Conservation (phyloP, 108 stramenopile species). For the Cyclostephanos invisitatus region DNA sequence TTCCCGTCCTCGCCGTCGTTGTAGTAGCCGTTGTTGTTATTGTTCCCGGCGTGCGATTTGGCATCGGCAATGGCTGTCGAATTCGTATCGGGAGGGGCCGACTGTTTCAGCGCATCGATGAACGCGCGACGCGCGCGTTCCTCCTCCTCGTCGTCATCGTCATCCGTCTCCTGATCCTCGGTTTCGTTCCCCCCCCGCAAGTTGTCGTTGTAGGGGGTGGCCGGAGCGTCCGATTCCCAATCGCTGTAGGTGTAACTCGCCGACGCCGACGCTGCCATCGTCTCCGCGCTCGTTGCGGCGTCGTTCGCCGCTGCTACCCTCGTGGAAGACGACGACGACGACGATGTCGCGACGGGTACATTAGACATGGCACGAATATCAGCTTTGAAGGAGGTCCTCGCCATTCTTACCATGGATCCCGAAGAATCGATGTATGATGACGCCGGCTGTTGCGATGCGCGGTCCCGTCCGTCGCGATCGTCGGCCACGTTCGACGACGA, state of each 20-base stretch:
- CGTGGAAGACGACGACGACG: constrained; percentile 23
- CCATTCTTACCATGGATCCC: constrained; percentile 38
- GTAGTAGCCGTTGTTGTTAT: constrained; percentile 11
- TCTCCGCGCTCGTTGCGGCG: constrained; percentile 3
- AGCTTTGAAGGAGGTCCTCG: constrained; percentile 10
- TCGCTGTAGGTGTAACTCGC: constrained; percentile 65
- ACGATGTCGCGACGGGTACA: constrained; percentile 21
- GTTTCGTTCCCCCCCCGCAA: constrained; percentile 20
- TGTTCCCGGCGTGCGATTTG: constrained; percentile 19
- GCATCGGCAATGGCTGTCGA: constrained; percentile 10
- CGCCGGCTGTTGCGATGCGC: constrained; percentile 5
- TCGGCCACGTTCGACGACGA: not conserved
- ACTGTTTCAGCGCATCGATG: constrained; percentile 74
- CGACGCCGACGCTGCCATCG: constrained; percentile 16
- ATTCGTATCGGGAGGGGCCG: constrained; percentile 34
- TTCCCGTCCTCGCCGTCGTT: constrained; percentile 2
- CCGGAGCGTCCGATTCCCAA: constrained; percentile 65
- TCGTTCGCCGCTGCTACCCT: not conserved
- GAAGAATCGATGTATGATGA: constrained; percentile 35
- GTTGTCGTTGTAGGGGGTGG: constrained; percentile 26
- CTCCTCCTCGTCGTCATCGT: constrained; percentile 75
- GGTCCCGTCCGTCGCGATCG: no score
- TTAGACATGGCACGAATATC: constrained; percentile 15
- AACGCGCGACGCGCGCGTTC: constrained; percentile 80
- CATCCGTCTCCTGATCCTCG: constrained; percentile 19